Conservation (phyloP, 306 rosid species). For the Nissolia schottii region DNA sequence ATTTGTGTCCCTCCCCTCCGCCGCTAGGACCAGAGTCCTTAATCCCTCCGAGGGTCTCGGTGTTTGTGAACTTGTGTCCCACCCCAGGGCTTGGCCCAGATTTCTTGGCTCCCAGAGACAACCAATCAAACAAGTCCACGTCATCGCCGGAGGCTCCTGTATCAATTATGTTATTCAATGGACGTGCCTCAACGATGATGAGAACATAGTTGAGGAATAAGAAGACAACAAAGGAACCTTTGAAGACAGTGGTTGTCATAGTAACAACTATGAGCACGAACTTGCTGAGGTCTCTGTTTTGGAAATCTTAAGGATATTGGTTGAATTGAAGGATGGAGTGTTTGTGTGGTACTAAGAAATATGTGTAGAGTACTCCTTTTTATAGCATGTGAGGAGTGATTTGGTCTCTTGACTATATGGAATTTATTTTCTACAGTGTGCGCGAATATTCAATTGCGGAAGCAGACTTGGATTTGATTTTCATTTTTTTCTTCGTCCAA, state of each 20-base stretch:
- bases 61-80: slow-evolving; percentile 27
- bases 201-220: slow-evolving; percentile 15
- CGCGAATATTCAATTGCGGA: neutral
- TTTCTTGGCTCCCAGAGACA: slow-evolving; percentile 37
- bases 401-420: neutral
- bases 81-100: neutral
- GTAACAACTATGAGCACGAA: neutral
- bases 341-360: neutral
- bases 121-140: slow-evolving; percentile 34
- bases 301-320: neutral
- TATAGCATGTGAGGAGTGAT: neutral
- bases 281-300: neutral
- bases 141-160: neutral
- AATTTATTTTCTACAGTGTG: neutral
- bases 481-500: neutral
- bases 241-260: neutral
- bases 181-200: slow-evolving; percentile 29
- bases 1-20: slow-evolving; percentile 11
- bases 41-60: slow-evolving; percentile 19
- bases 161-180: slow-evolving; percentile 25
- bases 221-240: slow-evolving; percentile 15
- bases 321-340: neutral
- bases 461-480: neutral
- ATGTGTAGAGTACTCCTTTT: neutral
- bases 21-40: slow-evolving; percentile 35